phyloP scores from a whole-genome alignment of 2,329 filamentous ascomycete genomes.

The Diaporthe citriasiana region DNA sequence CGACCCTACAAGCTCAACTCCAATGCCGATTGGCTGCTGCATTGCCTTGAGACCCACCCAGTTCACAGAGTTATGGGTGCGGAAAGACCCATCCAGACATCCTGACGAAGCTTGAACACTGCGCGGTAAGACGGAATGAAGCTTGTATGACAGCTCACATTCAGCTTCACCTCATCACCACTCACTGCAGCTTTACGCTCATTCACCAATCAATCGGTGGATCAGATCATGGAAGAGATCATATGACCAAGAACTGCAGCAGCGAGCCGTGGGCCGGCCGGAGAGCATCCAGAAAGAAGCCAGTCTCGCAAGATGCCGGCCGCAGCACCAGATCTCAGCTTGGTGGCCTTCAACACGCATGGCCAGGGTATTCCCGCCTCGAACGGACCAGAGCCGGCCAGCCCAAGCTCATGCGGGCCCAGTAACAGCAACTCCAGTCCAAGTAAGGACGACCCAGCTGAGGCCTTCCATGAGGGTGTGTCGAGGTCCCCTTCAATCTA shows the following conservation, averaged over 20 bases:
- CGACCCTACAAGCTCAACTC: not conserved
- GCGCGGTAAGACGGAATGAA: not conserved
- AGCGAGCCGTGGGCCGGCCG: not conserved
- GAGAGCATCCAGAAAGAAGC: not conserved
- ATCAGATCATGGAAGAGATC: not conserved
- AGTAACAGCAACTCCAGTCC: slow-evolving; percentile 40
- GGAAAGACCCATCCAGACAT: slow-evolving; percentile 10
- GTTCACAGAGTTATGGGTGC: not conserved
- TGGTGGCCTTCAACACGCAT: slow-evolving; percentile 35
- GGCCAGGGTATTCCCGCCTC: not conserved
- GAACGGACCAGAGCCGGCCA: not conserved
- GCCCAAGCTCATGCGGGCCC: not conserved
- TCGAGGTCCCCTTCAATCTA: slow-evolving; percentile 49
- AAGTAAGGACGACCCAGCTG: not conserved
- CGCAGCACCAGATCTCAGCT: slow-evolving; percentile 31
- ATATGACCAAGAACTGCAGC: not conserved
- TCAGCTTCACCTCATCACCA: not conserved
- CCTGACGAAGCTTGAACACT: slow-evolving; percentile 11
- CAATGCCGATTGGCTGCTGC: slow-evolving; percentile 2
- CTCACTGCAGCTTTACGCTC: not conserved
- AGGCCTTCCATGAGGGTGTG: not conserved
- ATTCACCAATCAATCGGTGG: not conserved
- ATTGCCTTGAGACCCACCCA: not conserved
- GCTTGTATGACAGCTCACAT: slow-evolving; percentile 10
- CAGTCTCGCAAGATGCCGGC: slow-evolving; percentile 29